Evolutionary conservation across 768 basidiomycete genomes (phyloP).

Genomic region (Russula vinacea): DNA sequence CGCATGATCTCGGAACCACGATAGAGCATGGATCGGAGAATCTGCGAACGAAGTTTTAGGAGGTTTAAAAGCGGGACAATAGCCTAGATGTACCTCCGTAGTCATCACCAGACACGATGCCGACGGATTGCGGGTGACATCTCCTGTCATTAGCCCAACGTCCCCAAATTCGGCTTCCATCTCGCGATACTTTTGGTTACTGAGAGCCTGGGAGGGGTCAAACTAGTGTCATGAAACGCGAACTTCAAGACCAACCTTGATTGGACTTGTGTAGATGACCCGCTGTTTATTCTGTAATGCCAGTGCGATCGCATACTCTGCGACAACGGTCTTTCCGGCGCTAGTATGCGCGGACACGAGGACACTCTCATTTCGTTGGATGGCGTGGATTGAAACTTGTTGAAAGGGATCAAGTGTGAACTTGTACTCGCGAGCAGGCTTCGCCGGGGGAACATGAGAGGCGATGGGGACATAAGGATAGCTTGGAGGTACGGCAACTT

Average conservation of each 20-base stretch:
- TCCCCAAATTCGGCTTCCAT: constrained; percentile 97
- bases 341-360: constrained; percentile 98
- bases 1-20: constrained; percentile 99
- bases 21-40: constrained; percentile 97
- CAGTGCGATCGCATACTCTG: constrained; percentile 98
- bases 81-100: constrained; percentile 69
- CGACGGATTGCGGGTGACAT: constrained; percentile 97
- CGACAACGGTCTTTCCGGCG: constrained; percentile 98
- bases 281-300: constrained; percentile 91
- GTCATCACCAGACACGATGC: constrained; percentile 99
- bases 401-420: constrained; percentile 98
- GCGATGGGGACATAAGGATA: constrained; percentile 90
- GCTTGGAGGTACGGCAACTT: constrained; percentile 92
- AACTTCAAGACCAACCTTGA: constrained; percentile 69
- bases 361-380: constrained; percentile 96
- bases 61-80: neutral
- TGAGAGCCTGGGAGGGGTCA: constrained; percentile 67
- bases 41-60: constrained; percentile 48
- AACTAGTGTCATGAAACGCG: constrained; percentile 19
- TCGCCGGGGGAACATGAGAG: constrained; percentile 84
- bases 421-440: constrained; percentile 90
- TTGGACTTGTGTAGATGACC: constrained; percentile 98
- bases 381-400: constrained; percentile 88
- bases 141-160: constrained; percentile 98
- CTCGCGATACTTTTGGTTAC: constrained; percentile 98